phyloP scores from a whole-genome alignment of 441 rosid genomes.

The Corymbia citriodora region DNA sequence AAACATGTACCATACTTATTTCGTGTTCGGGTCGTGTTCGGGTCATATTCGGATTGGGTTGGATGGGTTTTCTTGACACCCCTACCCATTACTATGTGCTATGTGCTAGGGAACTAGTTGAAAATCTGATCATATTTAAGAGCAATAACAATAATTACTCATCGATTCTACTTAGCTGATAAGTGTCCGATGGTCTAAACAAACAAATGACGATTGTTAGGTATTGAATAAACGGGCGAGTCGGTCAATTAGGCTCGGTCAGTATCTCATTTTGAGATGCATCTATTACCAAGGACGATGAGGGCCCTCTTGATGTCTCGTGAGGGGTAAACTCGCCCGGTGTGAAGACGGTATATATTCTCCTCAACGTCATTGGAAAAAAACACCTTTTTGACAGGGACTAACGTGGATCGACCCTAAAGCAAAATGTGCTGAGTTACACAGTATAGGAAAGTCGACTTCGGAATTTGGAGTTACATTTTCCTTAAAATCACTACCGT shows the following conservation, averaged over 20 bases:
- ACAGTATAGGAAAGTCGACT: neutral
- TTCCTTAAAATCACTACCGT: neutral
- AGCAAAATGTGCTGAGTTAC: neutral
- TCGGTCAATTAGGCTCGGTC: neutral
- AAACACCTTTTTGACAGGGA: accelerated
- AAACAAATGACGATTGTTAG: accelerated
- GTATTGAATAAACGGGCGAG: neutral
- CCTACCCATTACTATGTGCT: no score
- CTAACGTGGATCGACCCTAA: neutral
- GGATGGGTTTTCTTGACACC: no score
- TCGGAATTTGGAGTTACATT: neutral
- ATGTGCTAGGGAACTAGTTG: neutral
- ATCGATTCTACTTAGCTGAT: neutral
- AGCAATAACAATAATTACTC: neutral
- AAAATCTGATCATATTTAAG: neutral
- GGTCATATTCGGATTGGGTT: no score
- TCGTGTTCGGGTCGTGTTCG: no score
- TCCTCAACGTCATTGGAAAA: neutral
- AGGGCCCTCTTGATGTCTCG: neutral
- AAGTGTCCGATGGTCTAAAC: neutral
- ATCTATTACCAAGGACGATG: neutral
- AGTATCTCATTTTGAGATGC: neutral
- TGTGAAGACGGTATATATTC: no score
- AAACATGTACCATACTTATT: no score
- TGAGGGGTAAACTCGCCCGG: neutral